phyloP scores from a whole-genome alignment of 148 eudicot genomes.

The Camellia granthamiana region DNA sequence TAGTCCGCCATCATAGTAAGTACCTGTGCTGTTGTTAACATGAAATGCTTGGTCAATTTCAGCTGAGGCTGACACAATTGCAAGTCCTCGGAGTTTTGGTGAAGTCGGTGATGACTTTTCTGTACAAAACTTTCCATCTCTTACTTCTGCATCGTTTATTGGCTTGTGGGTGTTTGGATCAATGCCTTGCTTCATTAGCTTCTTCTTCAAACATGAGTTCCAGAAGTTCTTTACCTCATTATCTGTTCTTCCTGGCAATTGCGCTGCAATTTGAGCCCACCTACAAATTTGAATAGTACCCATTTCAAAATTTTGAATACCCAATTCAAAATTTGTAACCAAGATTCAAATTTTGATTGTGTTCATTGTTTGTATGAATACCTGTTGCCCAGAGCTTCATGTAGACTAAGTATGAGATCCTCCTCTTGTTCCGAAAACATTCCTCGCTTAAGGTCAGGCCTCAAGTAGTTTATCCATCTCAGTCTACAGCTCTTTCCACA shows the following conservation, averaged over 20 bases:
- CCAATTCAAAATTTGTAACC: background rate
- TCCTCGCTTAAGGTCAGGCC: conserved; percentile 91
- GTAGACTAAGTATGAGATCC: conserved; percentile 56
- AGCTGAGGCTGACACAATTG: background rate
- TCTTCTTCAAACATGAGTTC: conserved; percentile 82
- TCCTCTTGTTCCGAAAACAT: conserved; percentile 80
- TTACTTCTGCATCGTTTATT: conserved; percentile 14
- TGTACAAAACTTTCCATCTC: conserved; percentile 9
- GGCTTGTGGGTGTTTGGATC: conserved; percentile 83
- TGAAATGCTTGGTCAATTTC: conserved; percentile 28
- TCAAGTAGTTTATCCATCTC: conserved; percentile 83
- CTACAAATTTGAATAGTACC: conserved; percentile 29
- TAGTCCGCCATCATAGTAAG: conserved; percentile 13
- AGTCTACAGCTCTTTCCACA: conserved; percentile 89
- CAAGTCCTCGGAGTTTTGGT: background rate
- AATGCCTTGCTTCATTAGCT: conserved; percentile 73
- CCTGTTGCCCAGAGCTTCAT: conserved; percentile 80
- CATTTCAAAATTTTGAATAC: background rate
- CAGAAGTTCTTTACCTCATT: conserved; percentile 87
- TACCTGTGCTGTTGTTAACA: conserved; percentile 13
- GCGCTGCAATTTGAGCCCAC: conserved; percentile 95
- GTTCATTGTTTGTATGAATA: background rate
- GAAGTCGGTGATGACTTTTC: conserved; percentile 18
- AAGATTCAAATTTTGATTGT: background rate
- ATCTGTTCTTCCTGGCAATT: conserved; percentile 91